A percentile compares a stretch with the other conserved stretches of the same genome.
Conservation (phyloP, 345 rosid species). For the Chamaenerion angustifolium region DNA sequence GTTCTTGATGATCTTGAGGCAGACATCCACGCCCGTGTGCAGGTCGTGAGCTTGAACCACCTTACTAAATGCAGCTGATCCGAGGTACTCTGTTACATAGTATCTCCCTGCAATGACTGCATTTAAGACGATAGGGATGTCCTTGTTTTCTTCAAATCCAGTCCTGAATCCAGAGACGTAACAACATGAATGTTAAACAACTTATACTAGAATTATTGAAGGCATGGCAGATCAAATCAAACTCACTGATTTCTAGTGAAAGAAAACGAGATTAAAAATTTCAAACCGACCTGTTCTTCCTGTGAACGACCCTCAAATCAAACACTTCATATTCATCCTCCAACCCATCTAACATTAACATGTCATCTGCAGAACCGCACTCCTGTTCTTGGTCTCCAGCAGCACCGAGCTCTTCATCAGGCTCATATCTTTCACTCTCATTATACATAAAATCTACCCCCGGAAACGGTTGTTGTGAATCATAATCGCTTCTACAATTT, state of each 20-base stretch:
- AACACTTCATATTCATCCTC: constrained; percentile 80
- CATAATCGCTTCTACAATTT: no score
- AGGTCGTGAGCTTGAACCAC: constrained; percentile 91
- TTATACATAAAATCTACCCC: constrained; percentile 6
- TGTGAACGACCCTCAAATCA: constrained; percentile 66
- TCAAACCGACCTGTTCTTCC: constrained; percentile 64
- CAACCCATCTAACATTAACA: constrained; percentile 17
- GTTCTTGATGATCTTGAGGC: constrained; percentile 93
- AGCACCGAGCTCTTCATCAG: constrained; percentile 20
- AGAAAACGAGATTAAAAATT: no score
- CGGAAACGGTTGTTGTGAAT: constrained; percentile 16
- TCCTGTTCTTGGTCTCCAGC: constrained; percentile 6
- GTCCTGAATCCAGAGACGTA: constrained; percentile 56
- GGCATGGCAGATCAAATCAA: no score
- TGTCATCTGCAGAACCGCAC: constrained; percentile 24
- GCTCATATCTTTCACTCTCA: constrained; percentile 4
- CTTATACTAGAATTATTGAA: constrained; percentile 2
- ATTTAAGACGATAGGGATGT: constrained; percentile 59
- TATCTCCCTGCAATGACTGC: constrained; percentile 76
- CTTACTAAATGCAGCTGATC: constrained; percentile 93
- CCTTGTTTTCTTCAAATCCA: constrained; percentile 87
- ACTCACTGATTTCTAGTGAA: no score
- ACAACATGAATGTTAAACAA: constrained; percentile 3
- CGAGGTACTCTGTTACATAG: constrained; percentile 72
- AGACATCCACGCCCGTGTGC: constrained; percentile 53